Conservation (phyloP, 1,139 yeast genomes). For the Suhomyces anneliseae region DNA sequence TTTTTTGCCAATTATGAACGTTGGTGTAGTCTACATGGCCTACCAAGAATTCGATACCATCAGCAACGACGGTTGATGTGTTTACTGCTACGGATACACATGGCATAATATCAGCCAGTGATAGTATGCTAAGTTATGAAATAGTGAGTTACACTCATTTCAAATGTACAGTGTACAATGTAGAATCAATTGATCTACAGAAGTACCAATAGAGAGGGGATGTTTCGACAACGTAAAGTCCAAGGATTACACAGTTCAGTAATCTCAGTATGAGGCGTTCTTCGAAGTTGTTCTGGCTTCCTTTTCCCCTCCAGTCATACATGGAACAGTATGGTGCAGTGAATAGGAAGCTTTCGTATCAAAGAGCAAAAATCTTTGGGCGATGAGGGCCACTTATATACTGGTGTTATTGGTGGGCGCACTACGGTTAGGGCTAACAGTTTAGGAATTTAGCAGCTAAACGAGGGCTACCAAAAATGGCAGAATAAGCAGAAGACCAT, state of each 20-base stretch:
- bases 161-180: no score
- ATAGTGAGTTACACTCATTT: no score
- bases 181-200: not conserved
- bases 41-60: no score
- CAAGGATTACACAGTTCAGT: slow-evolving; percentile 28
- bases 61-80: no score
- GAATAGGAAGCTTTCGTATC: slow-evolving; percentile 63
- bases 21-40: no score
- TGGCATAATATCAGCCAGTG: no score
- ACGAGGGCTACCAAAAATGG: not conserved
- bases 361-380: slow-evolving; percentile 20
- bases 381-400: slow-evolving; percentile 6
- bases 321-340: slow-evolving; percentile 52
- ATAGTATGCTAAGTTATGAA: no score
- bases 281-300: slow-evolving; percentile 37
- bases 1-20: no score
- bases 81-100: no score
- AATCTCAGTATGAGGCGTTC: slow-evolving; percentile 42
- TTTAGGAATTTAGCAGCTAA: not conserved
- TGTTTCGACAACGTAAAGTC: slow-evolving; percentile 42
- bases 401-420: not conserved
- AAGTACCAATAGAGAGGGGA: not conserved
- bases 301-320: slow-evolving; percentile 54
- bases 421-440: slow-evolving; percentile 3
- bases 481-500: no score